These are phyloP conservation scores for Ophiosphaerella korrae DNA, from an alignment of 2,329 filamentous ascomycete species.

Conservation along the genomic window DNA sequence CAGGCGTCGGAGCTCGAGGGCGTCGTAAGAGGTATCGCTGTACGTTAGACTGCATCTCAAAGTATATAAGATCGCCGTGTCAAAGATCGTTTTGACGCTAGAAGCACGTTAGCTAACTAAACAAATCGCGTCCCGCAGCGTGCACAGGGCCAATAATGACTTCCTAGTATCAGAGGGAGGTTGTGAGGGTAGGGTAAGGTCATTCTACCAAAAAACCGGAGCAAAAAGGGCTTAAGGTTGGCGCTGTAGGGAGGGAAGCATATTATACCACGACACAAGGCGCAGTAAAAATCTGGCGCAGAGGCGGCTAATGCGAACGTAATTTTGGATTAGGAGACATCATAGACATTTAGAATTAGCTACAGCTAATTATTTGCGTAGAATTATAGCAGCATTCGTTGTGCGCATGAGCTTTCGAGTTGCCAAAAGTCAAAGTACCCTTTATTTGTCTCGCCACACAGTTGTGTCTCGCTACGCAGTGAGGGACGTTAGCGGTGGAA, in stretches of 20 bases:
- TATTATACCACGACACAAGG: constrained; percentile 4
- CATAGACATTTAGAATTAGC: background rate
- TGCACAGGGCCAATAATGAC: constrained; percentile 8
- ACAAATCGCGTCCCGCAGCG: no score
- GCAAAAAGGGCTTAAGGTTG: constrained; percentile 6
- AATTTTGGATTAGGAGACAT: background rate
- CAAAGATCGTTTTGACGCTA: no score
- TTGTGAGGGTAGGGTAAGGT: constrained; percentile 4
- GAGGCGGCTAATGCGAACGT: constrained; percentile 4
- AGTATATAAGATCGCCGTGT: no score
- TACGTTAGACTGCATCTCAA: no score
- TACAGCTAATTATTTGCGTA: constrained; percentile 1
- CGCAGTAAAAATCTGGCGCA: constrained; percentile 6
- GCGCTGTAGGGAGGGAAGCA: constrained; percentile 6
- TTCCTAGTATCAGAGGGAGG: constrained; percentile 4
- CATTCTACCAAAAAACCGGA: constrained; percentile 5
- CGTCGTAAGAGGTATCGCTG: no score
- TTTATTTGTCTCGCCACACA: background rate
- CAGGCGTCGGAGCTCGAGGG: no score
- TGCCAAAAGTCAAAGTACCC: constrained; percentile 8
- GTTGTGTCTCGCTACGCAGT: no score
- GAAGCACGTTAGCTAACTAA: no score
- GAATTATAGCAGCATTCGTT: constrained; percentile 6
- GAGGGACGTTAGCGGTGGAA: no score
- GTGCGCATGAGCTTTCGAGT: constrained; percentile 4